Evolutionary conservation across 305 asterid species (phyloP).

Genomic region (Fraxinus platypoda): DNA sequence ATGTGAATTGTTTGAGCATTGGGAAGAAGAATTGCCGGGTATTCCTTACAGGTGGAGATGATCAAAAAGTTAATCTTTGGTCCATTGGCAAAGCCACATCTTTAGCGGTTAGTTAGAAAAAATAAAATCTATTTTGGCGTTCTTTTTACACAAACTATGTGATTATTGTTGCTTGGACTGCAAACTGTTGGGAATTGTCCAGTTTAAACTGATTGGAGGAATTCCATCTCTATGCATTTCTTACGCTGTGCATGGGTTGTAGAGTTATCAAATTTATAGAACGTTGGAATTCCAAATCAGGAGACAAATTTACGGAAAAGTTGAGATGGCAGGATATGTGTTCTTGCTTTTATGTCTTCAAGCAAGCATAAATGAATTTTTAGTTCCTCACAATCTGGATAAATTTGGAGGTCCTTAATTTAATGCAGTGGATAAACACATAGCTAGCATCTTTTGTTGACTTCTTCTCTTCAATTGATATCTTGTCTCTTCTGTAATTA

Average conservation of each 20-base stretch:
- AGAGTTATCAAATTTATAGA: not conserved
- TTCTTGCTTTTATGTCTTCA: conserved; percentile 9
- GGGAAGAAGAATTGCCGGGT: conserved; percentile 80
- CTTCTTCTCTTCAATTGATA: conserved; percentile 13
- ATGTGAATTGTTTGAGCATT: conserved; percentile 86
- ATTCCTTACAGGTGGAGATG: conserved; percentile 97
- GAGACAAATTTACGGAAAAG: not conserved
- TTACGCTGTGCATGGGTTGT: not conserved
- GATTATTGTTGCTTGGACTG: conserved; percentile 16
- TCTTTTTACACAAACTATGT: not conserved
- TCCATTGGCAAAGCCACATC: conserved; percentile 86
- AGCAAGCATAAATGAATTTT: not conserved
- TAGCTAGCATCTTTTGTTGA: conserved; percentile 2
- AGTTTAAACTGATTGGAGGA: not conserved
- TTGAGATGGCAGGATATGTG: conserved; percentile 1
- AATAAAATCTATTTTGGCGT: not conserved
- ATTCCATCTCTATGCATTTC: conserved; percentile 6
- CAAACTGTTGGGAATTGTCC: conserved; percentile 8
- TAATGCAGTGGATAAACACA: conserved; percentile 11
- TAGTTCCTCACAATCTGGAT: not conserved
- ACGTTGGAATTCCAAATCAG: not conserved
- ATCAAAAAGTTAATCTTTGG: conserved; percentile 92
- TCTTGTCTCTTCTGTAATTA: conserved; percentile 9
- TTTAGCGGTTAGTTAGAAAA: conserved; percentile 50
- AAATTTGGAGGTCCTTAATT: conserved; percentile 5